A percentile compares a stretch with the other conserved stretches of the same genome.
Conservation (phyloP, 331 rosid genomes). For the Arachis monticola region DNA sequence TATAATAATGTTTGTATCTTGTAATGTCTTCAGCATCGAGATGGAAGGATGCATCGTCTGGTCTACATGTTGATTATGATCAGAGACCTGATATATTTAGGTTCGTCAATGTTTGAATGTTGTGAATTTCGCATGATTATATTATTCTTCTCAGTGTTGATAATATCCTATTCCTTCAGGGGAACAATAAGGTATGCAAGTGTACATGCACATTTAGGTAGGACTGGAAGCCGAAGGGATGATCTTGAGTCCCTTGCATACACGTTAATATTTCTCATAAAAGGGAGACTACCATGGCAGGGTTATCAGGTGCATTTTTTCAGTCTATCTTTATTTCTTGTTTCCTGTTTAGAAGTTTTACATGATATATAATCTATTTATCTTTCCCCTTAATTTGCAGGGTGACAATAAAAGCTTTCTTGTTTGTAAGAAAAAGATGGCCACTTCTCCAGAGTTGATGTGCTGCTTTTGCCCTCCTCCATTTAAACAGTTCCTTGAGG, state of each 20-base stretch:
- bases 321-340: slow-evolving; percentile 4
- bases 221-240: slow-evolving; percentile 95
- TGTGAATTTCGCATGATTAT: not conserved
- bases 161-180: slow-evolving; percentile 53
- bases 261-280: slow-evolving; percentile 88
- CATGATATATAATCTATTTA: not conserved
- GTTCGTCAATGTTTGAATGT: slow-evolving; percentile 45
- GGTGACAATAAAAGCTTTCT: slow-evolving; percentile 98
- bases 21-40: slow-evolving; percentile 72
- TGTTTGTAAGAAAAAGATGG: slow-evolving; percentile 93
- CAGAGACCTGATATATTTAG: slow-evolving; percentile 97
- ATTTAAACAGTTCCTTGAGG: slow-evolving; percentile 89
- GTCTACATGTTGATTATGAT: slow-evolving; percentile 90
- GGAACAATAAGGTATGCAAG: slow-evolving; percentile 98
- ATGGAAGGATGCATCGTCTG: slow-evolving; percentile 87
- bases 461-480: slow-evolving; percentile 93
- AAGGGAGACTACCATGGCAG: slow-evolving; percentile 97
- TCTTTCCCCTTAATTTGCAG: slow-evolving; percentile 48
- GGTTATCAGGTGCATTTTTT: slow-evolving; percentile 77
- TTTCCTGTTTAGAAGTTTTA: slow-evolving; percentile 32
- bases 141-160: slow-evolving; percentile 13
- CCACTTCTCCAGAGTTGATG: slow-evolving; percentile 90
- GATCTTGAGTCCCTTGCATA: slow-evolving; percentile 95
- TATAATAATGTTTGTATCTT: slow-evolving; percentile 27
- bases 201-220: slow-evolving; percentile 96